Conservation (phyloP, 805 yeast species). For the Saturnispora diversa region DNA sequence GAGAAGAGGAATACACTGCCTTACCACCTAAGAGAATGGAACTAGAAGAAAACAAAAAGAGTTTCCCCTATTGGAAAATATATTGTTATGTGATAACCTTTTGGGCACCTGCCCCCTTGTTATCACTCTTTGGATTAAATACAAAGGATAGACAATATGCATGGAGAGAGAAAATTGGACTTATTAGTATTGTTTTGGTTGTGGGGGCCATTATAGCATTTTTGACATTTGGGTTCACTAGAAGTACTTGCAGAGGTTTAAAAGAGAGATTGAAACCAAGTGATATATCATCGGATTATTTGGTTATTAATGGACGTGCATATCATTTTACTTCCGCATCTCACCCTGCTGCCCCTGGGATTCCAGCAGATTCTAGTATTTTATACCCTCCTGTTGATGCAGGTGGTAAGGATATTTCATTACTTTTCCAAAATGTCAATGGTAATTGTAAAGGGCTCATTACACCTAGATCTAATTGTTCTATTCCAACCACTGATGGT, state of each 20-base stretch:
- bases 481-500: slow-evolving; percentile 55
- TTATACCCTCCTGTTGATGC: slow-evolving; percentile 82
- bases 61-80: slow-evolving; percentile 56
- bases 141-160: slow-evolving; percentile 82
- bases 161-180: slow-evolving; percentile 93
- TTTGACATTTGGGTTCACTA: slow-evolving; percentile 84
- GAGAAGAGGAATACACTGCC: slow-evolving; percentile 15
- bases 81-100: slow-evolving; percentile 79
- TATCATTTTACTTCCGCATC: slow-evolving; percentile 58
- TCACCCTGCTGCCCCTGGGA: slow-evolving; percentile 81
- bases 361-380: slow-evolving; percentile 58
- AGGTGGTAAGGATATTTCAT: slow-evolving; percentile 80
- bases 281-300: slow-evolving; percentile 49
- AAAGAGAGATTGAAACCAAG: slow-evolving; percentile 47
- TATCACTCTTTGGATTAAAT: slow-evolving; percentile 66
- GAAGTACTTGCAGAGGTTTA: slow-evolving; percentile 57
- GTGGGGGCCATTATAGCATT: slow-evolving; percentile 76
- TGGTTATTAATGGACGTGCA: slow-evolving; percentile 78
- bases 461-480: slow-evolving; percentile 54
- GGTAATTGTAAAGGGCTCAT: slow-evolving; percentile 81
- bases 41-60: slow-evolving; percentile 18
- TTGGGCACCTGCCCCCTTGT: slow-evolving; percentile 81
- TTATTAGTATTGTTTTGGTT: slow-evolving; percentile 63
- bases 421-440: slow-evolving; percentile 84
- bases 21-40: slow-evolving; percentile 21